Conservation (phyloP, 2,329 filamentous ascomycete species). For the Stachybotrys echinatus region DNA sequence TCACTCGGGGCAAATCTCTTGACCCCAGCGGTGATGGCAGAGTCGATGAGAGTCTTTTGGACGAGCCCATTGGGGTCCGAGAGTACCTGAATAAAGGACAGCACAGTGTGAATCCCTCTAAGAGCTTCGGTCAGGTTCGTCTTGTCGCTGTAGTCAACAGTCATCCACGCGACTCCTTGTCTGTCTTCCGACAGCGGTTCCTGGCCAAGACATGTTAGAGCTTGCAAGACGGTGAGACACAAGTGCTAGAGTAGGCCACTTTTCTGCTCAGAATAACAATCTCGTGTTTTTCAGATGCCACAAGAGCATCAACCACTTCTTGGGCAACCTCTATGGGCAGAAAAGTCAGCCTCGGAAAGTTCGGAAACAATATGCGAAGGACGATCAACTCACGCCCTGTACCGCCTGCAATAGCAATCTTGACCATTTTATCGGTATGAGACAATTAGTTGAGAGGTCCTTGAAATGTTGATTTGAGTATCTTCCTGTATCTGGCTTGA, state of each 20-base stretch:
- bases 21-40: conserved; percentile 51
- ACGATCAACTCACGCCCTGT: conserved; percentile 8
- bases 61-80: conserved; percentile 26
- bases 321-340: conserved; percentile 45
- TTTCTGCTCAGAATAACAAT: conserved; percentile 46
- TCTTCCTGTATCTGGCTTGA: no score
- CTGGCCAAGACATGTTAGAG: neutral
- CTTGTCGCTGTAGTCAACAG: conserved; percentile 36
- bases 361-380: neutral
- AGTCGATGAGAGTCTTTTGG: conserved; percentile 44
- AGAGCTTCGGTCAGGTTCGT: conserved; percentile 30
- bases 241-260: conserved; percentile 15
- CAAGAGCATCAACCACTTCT: conserved; percentile 45
- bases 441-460: conserved; percentile 1
- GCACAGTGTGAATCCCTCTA: conserved; percentile 43
- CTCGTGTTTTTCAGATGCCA: conserved; percentile 43
- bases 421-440: conserved; percentile 15
- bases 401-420: conserved; percentile 16
- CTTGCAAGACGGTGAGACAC: neutral
- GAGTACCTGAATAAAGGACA: conserved; percentile 42
- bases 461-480: neutral
- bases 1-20: conserved; percentile 58
- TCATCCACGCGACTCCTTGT: conserved; percentile 29
- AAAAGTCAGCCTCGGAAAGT: neutral
- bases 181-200: conserved; percentile 5